These are phyloP conservation scores for Pezicula neosporulosa DNA, from an alignment of 2,329 filamentous ascomycete species.

Conservation along the genomic window DNA sequence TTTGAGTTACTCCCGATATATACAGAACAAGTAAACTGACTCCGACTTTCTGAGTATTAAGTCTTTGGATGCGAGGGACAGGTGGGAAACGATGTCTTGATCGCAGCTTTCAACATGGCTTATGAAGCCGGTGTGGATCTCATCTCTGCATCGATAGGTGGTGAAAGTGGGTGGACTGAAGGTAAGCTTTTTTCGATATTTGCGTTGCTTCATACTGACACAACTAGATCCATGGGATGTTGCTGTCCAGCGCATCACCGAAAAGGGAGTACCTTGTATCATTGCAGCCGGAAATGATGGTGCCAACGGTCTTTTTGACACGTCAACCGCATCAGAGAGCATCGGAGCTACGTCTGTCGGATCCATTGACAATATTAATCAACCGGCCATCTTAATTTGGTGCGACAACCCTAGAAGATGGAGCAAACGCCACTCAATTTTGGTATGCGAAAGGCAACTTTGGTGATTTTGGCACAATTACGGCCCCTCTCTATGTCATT, in stretches of 20 bases:
- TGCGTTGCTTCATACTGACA: neutral
- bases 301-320: neutral
- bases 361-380: constrained; percentile 1
- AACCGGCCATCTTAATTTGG: neutral
- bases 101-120: constrained; percentile 56
- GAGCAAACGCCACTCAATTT: neutral
- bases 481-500: neutral
- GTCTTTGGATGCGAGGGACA: constrained; percentile 53
- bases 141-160: constrained; percentile 1
- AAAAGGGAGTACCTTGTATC: neutral
- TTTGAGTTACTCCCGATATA: no score
- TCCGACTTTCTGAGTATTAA: no score
- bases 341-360: neutral
- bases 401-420: neutral
- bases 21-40: no score
- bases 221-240: neutral
- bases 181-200: neutral
- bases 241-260: neutral
- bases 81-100: constrained; percentile 52
- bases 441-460: neutral
- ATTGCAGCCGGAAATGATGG: constrained; percentile 2
- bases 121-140: constrained; percentile 53
- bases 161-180: neutral
- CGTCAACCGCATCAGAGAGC: neutral
- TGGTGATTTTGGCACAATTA: neutral